A percentile compares a stretch with the other conserved stretches of the same genome.
Conservation (phyloP, 768 basidiomycete species). For the Mrakia blollopis region DNA sequence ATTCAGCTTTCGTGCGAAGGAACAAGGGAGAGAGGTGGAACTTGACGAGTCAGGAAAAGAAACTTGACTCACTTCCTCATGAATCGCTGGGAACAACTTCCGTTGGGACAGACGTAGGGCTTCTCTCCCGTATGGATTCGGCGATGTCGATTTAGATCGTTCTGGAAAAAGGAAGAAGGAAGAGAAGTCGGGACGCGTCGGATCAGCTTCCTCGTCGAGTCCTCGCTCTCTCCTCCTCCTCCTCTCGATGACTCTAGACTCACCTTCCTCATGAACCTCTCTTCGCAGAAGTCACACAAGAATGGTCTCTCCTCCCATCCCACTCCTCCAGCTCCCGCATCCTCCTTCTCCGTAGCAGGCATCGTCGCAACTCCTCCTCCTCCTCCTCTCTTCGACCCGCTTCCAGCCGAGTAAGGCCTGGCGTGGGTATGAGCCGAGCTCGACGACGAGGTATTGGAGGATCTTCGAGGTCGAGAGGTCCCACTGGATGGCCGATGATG, state of each 20-base stretch:
- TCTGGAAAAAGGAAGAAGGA: conserved; percentile 3
- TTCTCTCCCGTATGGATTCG: conserved; percentile 25
- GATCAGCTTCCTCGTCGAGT: not conserved
- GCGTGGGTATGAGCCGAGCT: not conserved
- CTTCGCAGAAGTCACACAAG: conserved; percentile 20
- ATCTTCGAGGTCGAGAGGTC: not conserved
- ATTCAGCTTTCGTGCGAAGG: not conserved
- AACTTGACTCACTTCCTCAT: conserved; percentile 11
- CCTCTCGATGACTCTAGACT: not conserved
- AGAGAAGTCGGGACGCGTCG: not conserved
- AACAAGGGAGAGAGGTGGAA: not conserved
- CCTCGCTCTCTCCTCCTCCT: not conserved
- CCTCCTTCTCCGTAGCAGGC: not conserved
- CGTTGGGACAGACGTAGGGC: conserved; percentile 19
- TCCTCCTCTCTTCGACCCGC: not conserved
- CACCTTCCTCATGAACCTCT: conserved; percentile 28
- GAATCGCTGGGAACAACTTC: not conserved
- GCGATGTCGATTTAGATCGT: conserved; percentile 17
- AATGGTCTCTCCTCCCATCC: conserved; percentile 15
- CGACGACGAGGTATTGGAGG: not conserved
- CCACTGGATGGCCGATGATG: not conserved
- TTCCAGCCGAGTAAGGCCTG: not conserved
- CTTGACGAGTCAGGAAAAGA: too few relatives aligned
- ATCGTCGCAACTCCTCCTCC: not conserved
- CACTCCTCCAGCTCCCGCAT: not conserved